These are phyloP conservation scores for Toxoplasma gondii DNA, from an alignment of 169 alveolate genomes.

Conservation along the genomic window DNA sequence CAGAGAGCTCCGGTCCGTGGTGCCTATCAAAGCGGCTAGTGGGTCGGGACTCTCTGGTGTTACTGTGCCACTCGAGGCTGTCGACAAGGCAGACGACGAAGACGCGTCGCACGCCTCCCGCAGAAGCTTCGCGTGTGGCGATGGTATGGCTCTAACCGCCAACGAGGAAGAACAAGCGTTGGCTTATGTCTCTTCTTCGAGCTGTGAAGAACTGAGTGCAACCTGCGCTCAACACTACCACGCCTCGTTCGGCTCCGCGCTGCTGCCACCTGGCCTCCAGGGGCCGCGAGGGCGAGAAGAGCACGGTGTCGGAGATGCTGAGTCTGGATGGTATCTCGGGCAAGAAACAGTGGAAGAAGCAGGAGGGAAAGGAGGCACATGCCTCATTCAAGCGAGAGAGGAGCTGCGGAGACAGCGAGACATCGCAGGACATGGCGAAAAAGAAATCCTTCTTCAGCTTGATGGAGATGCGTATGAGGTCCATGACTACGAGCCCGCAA, in stretches of 20 bases:
- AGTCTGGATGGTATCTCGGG: not conserved
- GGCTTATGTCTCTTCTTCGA: not conserved
- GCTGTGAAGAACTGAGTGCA: too few species aligned
- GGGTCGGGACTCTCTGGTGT: not conserved
- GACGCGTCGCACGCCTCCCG: not conserved
- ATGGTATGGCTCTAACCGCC: not conserved
- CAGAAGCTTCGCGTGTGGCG: not conserved
- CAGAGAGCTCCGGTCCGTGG: constrained; percentile 16
- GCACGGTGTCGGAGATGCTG: not conserved
- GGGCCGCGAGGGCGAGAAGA: not conserved
- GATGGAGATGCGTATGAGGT: constrained; percentile 19
- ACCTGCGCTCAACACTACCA: too few species aligned
- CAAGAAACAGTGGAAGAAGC: not conserved
- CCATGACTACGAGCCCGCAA: constrained; percentile 11
- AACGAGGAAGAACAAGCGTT: not conserved
- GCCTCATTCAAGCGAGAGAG: not conserved
- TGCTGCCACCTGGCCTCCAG: not conserved
- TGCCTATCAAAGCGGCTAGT: not conserved
- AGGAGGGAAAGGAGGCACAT: not conserved
- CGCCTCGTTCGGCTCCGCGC: not conserved
- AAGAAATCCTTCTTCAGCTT: not conserved
- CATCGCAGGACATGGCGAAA: not conserved
- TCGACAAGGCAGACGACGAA: not conserved
- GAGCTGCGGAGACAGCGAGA: not conserved
- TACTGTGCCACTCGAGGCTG: not conserved